Conservation (phyloP, 2,329 filamentous ascomycete genomes). For the Fusarium brevicatenulatum region DNA sequence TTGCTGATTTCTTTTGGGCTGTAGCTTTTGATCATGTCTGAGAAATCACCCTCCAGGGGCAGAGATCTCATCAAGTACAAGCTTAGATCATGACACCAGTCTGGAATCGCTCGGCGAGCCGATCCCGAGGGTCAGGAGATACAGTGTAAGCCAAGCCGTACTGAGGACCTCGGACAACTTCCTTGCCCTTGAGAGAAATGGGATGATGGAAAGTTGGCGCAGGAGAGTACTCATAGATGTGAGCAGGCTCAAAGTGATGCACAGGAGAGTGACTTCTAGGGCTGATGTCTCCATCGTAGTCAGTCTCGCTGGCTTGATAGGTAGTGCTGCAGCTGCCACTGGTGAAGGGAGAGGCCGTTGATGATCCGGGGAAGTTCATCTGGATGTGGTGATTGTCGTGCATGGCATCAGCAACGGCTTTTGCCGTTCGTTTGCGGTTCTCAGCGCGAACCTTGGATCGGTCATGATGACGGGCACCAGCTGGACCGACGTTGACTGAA, state of each 20-base stretch:
- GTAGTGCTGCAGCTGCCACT: conserved; percentile 60
- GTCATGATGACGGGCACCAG: conserved; percentile 60
- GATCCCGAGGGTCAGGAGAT: conserved; percentile 52
- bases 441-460: conserved; percentile 60
- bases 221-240: conserved; percentile 19
- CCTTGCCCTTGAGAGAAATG: conserved; percentile 56
- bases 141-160: conserved; percentile 51
- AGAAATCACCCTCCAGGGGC: conserved; percentile 51
- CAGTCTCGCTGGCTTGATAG: conserved; percentile 55
- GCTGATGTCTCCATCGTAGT: conserved; percentile 34
- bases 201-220: conserved; percentile 35
- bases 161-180: conserved; percentile 48
- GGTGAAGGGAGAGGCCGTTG: conserved; percentile 55
- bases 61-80: conserved; percentile 26
- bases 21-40: conserved; percentile 53
- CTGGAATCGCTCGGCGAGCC: conserved; percentile 31
- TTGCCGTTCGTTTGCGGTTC: conserved; percentile 61
- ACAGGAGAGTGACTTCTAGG: conserved; percentile 33
- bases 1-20: background rate
- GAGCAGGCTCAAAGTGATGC: conserved; percentile 4
- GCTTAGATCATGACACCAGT: conserved; percentile 31
- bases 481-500: conserved; percentile 64
- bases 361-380: conserved; percentile 51
- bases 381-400: conserved; percentile 49
- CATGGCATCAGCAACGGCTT: conserved; percentile 52